phyloP scores from a whole-genome alignment of 2,329 filamentous ascomycete genomes.

The Cladosporium velox region DNA sequence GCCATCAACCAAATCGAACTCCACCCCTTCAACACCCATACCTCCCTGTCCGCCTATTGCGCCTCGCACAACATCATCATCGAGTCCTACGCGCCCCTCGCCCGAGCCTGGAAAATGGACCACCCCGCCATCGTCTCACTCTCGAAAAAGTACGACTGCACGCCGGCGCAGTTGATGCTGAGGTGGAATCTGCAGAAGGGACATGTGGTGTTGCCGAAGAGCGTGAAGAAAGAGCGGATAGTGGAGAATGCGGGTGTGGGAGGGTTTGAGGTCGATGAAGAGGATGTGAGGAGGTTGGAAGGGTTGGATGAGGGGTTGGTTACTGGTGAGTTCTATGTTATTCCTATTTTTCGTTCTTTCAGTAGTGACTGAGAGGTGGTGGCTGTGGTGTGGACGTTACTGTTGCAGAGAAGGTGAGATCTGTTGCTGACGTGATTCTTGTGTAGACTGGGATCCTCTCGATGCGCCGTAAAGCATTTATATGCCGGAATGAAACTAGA shows the following conservation, averaged over 20 bases:
- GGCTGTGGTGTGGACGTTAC: no score
- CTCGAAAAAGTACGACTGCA: constrained; percentile 68
- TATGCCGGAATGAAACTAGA: neutral
- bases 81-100: constrained; percentile 79
- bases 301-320: constrained; percentile 71
- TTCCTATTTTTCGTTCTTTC: neutral
- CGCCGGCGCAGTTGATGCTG: constrained; percentile 72
- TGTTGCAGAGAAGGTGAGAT: neutral
- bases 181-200: constrained; percentile 77
- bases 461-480: constrained; percentile 29
- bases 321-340: constrained; percentile 59
- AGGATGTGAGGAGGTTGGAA: constrained; percentile 66
- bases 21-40: constrained; percentile 78
- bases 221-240: constrained; percentile 62
- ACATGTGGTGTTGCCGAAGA: constrained; percentile 74
- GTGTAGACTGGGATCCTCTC: constrained; percentile 39
- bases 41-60: constrained; percentile 66
- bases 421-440: neutral
- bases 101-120: constrained; percentile 67
- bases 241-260: constrained; percentile 65
- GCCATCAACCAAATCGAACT: constrained; percentile 80
- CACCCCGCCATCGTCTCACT: constrained; percentile 65
- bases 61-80: constrained; percentile 67
- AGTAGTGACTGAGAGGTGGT: no score
- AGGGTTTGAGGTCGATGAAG: constrained; percentile 61